Conservation (phyloP, 2,329 filamentous ascomycete species). For the Dothistroma pini region DNA sequence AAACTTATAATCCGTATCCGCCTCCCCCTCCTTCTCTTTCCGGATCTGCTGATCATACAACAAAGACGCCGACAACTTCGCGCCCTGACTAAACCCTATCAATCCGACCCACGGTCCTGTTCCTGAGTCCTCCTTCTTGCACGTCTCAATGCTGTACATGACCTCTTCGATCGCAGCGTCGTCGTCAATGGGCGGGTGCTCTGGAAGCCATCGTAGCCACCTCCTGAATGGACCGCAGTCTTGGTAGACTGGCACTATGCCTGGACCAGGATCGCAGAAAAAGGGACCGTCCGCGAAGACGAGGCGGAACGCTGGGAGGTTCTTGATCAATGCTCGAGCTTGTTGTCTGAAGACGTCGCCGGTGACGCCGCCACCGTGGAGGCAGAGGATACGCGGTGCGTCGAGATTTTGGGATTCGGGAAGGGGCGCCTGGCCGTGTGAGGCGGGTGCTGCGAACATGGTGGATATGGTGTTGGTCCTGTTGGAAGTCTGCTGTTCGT, state of each 20-base stretch:
- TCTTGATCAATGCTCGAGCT: slow-evolving; percentile 54
- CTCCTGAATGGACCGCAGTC: slow-evolving; percentile 62
- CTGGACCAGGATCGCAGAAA: slow-evolving; percentile 57
- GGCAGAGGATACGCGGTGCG: slow-evolving; percentile 67
- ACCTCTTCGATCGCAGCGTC: slow-evolving; percentile 47
- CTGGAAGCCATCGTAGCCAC: slow-evolving; percentile 61
- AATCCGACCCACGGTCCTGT: slow-evolving; percentile 49
- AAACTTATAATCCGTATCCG: slow-evolving; percentile 52
- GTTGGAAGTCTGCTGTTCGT: background rate
- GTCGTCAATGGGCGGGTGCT: slow-evolving; percentile 54
- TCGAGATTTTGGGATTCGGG: slow-evolving; percentile 19
- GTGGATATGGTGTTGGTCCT: background rate
- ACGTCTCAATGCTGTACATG: slow-evolving; percentile 42
- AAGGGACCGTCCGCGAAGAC: slow-evolving; percentile 71
- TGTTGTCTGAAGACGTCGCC: slow-evolving; percentile 66
- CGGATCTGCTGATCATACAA: slow-evolving; percentile 58
- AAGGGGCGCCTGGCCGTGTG: slow-evolving; percentile 4
- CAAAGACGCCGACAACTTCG: slow-evolving; percentile 46
- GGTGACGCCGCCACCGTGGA: slow-evolving; percentile 76
- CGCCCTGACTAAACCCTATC: slow-evolving; percentile 50
- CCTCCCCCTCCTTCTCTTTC: slow-evolving; percentile 37
- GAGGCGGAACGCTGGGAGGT: slow-evolving; percentile 62
- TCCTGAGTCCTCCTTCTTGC: slow-evolving; percentile 45
- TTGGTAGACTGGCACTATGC: slow-evolving; percentile 62
- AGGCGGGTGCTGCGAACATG: background rate